Evolutionary conservation across 202 grass and related monocot species (phyloP).

Genomic region (Alloteropsis angusta): DNA sequence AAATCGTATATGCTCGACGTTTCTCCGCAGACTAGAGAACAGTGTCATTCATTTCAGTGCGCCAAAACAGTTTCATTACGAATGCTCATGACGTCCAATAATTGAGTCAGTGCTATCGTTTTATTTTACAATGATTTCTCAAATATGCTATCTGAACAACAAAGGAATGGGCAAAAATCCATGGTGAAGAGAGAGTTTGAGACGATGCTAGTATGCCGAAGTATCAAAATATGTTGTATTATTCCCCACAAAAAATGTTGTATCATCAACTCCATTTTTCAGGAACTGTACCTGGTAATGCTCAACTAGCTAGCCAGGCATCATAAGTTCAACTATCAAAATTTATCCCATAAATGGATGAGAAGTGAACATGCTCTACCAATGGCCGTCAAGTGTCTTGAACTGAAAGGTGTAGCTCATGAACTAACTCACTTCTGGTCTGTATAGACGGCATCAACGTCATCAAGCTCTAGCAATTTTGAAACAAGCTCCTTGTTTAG

Average conservation of each 20-base stretch:
- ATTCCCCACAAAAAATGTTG: neutral
- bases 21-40: neutral
- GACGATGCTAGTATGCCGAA: neutral
- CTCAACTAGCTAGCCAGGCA: neutral
- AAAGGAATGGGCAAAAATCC: neutral
- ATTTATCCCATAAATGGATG: neutral
- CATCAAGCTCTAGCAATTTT: constrained; percentile 92
- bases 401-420: neutral
- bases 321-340: neutral
- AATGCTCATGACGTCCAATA: neutral
- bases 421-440: constrained; percentile 52
- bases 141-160: neutral
- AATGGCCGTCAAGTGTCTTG: neutral
- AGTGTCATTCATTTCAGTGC: neutral
- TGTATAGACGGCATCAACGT: constrained; percentile 84
- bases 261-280: neutral
- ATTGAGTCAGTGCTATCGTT: neutral
- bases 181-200: neutral
- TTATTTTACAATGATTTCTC: neutral
- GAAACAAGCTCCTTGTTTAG: constrained; percentile 83
- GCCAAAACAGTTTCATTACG: neutral
- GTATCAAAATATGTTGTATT: neutral
- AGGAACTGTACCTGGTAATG: neutral
- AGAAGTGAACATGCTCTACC: neutral
- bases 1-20: no score